Evolutionary conservation across 305 asterid species (phyloP).

Genomic region (Fraxinus velutina): DNA sequence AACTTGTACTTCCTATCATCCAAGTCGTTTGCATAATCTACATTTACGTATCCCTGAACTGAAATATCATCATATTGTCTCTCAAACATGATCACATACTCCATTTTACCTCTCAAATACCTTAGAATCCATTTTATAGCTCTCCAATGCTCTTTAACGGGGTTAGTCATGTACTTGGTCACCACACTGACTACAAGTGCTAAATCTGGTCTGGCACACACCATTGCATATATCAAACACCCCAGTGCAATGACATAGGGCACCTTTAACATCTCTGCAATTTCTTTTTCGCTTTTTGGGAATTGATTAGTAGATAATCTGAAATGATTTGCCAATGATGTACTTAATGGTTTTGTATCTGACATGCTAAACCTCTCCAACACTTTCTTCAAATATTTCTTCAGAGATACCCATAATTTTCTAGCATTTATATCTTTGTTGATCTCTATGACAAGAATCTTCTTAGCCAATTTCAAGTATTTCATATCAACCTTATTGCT

Average conservation of each 20-base stretch:
- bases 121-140: not conserved
- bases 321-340: not conserved
- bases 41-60: not conserved
- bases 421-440: not conserved
- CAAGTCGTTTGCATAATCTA: not conserved
- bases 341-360: not conserved
- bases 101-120: no score
- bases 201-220: not conserved
- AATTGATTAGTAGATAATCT: not conserved
- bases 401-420: not conserved
- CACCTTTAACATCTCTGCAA: not conserved
- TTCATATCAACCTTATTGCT: not conserved
- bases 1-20: not conserved
- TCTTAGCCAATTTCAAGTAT: not conserved
- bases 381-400: not conserved
- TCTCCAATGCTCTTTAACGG: not conserved
- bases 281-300: not conserved
- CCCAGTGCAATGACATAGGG: not conserved
- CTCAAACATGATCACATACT: no score
- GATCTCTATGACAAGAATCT: not conserved
- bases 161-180: not conserved
- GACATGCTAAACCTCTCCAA: not conserved
- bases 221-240: not conserved
- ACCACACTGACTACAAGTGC: not conserved
- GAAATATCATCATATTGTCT: no score